These are phyloP conservation scores for Colletotrichum sp. DNA, from an alignment of 2,329 filamentous ascomycete genomes.

Conservation along the genomic window DNA sequence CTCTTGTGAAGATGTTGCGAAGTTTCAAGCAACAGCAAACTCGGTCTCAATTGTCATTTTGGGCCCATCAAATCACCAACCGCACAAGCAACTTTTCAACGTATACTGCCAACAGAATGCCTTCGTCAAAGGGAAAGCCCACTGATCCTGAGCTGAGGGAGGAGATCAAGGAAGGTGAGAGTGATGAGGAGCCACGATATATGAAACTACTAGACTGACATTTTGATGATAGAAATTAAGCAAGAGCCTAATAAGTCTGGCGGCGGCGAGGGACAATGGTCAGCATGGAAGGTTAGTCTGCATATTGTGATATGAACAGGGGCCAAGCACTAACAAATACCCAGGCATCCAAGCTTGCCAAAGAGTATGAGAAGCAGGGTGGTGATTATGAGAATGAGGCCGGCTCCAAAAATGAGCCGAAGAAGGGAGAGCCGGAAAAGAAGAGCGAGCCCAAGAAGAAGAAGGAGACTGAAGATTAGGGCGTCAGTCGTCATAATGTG, in stretches of 20 bases:
- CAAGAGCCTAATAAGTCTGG: constrained; percentile 45
- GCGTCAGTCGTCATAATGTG: neutral
- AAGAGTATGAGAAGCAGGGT: constrained; percentile 47
- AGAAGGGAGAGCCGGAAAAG: constrained; percentile 29
- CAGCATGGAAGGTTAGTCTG: constrained; percentile 22
- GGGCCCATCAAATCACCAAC: neutral
- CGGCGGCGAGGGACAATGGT: constrained; percentile 37
- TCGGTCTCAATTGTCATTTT: neutral
- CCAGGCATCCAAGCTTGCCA: constrained; percentile 40
- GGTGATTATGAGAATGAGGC: constrained; percentile 45
- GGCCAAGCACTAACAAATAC: rapidly evolving
- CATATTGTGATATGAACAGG: rapidly evolving
- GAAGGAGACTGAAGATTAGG: constrained; percentile 3
- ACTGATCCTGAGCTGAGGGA: constrained; percentile 44
- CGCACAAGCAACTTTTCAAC: neutral
- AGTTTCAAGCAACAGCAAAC: neutral
- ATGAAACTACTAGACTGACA: rapidly evolving
- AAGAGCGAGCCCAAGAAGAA: constrained; percentile 30
- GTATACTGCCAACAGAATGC: constrained; percentile 29
- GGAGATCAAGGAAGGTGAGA: constrained; percentile 40
- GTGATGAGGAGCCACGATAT: rapidly evolving
- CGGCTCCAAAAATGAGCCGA: constrained; percentile 42
- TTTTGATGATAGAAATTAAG: constrained; percentile 37
- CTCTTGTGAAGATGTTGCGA: rapidly evolving
- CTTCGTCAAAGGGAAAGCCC: constrained; percentile 44